phyloP scores from a whole-genome alignment of 1,284 basidiomycete genomes.

The Ceratorhiza oryzae-sativae region DNA sequence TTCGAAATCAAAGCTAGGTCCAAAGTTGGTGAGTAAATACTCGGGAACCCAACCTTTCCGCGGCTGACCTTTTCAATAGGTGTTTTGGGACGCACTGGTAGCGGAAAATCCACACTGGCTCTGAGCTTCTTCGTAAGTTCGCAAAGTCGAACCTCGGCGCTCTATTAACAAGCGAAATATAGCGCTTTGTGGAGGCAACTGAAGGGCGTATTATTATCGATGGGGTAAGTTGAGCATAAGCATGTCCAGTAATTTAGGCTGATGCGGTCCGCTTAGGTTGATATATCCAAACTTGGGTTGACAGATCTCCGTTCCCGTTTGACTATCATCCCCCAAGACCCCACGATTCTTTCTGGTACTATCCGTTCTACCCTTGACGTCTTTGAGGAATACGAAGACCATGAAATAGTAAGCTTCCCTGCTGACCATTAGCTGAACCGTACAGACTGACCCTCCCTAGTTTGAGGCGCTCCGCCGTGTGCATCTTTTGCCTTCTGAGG shows the following conservation, averaged over 20 bases:
- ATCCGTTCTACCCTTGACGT: slow-evolving; percentile 90
- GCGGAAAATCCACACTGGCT: slow-evolving; percentile 57
- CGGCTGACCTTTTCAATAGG: slow-evolving; percentile 60
- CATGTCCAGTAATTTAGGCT: not conserved
- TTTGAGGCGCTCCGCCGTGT: slow-evolving; percentile 89
- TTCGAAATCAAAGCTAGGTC: slow-evolving; percentile 76
- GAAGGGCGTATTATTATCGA: slow-evolving; percentile 86
- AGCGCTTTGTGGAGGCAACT: slow-evolving; percentile 92
- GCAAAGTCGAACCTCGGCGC: too few species aligned
- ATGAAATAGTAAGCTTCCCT: slow-evolving; percentile 69
- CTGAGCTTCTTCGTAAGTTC: slow-evolving; percentile 49
- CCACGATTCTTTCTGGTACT: slow-evolving; percentile 86
- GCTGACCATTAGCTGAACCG: too few species aligned
- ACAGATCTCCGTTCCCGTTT: slow-evolving; percentile 80
- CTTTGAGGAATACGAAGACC: slow-evolving; percentile 86
- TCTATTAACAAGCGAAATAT: too few species aligned
- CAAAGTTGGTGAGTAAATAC: slow-evolving; percentile 48
- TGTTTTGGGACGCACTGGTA: slow-evolving; percentile 87
- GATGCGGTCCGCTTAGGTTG: slow-evolving; percentile 53
- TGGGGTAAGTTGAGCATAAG: slow-evolving; percentile 51
- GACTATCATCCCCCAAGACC: slow-evolving; percentile 96
- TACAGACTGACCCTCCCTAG: slow-evolving; percentile 50
- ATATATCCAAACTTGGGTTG: slow-evolving; percentile 86
- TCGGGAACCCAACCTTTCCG: slow-evolving; percentile 51
- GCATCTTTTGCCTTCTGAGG: slow-evolving; percentile 71